These are phyloP conservation scores for Galerina sulciceps DNA, from an alignment of 768 basidiomycete genomes.

Conservation along the genomic window DNA sequence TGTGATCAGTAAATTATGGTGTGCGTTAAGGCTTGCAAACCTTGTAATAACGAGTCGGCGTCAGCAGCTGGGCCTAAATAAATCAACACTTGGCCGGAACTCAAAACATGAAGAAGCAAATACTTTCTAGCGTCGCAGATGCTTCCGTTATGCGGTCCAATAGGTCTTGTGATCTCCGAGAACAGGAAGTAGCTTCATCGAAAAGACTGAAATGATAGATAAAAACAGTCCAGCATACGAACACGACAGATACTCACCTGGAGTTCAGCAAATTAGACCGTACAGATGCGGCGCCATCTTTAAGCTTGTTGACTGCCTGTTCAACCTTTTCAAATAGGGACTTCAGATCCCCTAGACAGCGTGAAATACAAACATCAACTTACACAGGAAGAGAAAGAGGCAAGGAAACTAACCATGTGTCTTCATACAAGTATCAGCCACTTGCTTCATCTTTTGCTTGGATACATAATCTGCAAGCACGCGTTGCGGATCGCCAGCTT, in stretches of 20 bases:
- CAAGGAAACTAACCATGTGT: slow-evolving; percentile 61
- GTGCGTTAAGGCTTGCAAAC: slow-evolving; percentile 29
- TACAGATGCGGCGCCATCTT: slow-evolving; percentile 61
- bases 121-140: slow-evolving; percentile 58
- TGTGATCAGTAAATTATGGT: not conserved
- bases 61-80: slow-evolving; percentile 49
- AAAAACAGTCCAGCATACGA: not conserved
- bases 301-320: slow-evolving; percentile 53
- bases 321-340: slow-evolving; percentile 59
- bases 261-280: slow-evolving; percentile 50
- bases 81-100: not conserved
- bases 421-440: slow-evolving; percentile 69
- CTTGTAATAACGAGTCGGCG: slow-evolving; percentile 55
- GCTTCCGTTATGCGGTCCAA: slow-evolving; percentile 59
- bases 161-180: slow-evolving; percentile 61
- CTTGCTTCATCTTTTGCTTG: slow-evolving; percentile 77
- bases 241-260: slow-evolving; percentile 40
- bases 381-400: not conserved
- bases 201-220: slow-evolving; percentile 43
- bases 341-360: slow-evolving; percentile 57
- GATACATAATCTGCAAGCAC: slow-evolving; percentile 85
- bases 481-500: slow-evolving; percentile 67
- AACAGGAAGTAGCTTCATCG: slow-evolving; percentile 62
- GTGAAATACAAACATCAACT: not conserved
- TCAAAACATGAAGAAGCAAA: not conserved